These are phyloP conservation scores for Xenoacremonium recifei DNA, from an alignment of 2,329 filamentous ascomycete genomes.

Conservation along the genomic window DNA sequence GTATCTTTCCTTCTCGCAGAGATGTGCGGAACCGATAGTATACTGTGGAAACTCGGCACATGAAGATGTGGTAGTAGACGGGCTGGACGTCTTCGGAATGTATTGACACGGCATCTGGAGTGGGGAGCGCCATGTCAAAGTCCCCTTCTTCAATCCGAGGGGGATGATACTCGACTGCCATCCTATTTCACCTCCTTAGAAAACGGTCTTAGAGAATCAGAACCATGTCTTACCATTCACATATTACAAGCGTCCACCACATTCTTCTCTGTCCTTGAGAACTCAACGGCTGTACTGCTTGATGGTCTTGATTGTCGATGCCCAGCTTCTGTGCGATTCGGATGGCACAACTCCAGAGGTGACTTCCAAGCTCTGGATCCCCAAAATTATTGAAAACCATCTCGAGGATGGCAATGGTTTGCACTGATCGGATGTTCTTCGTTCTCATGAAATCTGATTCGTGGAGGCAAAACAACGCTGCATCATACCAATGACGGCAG, in stretches of 20 bases:
- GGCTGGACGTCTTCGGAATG: conserved; percentile 1
- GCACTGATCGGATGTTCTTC: not conserved
- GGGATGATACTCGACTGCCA: conserved; percentile 5
- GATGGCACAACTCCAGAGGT: conserved; percentile 7
- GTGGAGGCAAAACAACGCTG: not conserved
- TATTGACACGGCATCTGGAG: not conserved
- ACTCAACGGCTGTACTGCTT: not conserved
- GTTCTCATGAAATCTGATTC: not conserved
- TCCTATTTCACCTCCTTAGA: conserved; percentile 1
- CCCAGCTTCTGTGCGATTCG: conserved; percentile 4
- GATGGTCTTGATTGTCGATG: conserved; percentile 2
- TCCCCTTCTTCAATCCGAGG: conserved; percentile 7
- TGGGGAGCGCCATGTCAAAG: conserved; percentile 5
- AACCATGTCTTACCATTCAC: conserved; percentile 6
- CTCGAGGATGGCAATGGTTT: not conserved
- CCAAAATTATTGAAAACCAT: not conserved
- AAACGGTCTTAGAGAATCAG: too few species aligned
- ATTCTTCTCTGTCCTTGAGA: conserved; percentile 9
- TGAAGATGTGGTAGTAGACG: conserved; percentile 10
- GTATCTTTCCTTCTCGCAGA: not conserved
- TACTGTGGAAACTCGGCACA: conserved; percentile 4
- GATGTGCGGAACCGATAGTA: conserved; percentile 7
- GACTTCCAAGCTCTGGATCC: not conserved
- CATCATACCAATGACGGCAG: not conserved
- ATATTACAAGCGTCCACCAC: conserved; percentile 13